These are phyloP conservation scores for Amborella trichopoda DNA, from an alignment of 164 flowering plant species.

Conservation along the genomic window DNA sequence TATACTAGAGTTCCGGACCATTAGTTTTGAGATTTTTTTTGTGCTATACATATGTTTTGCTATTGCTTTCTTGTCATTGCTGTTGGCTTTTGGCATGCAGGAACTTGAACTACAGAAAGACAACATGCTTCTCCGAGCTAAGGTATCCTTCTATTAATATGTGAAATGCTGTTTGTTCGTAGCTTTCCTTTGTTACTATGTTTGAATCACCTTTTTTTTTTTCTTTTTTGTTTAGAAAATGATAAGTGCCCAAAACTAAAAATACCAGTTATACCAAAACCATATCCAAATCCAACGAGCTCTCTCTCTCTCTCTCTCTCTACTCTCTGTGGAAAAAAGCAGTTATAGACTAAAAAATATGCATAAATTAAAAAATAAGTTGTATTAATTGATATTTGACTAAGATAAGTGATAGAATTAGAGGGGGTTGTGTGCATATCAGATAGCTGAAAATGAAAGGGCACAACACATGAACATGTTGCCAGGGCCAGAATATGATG, in stretches of 20 bases:
- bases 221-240: too few relatives aligned
- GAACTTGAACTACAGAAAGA: constrained; percentile 75
- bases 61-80: background rate
- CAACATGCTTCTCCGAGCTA: constrained; percentile 78
- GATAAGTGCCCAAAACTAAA: too few relatives aligned
- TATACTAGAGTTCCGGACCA: background rate
- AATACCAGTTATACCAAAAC: too few relatives aligned
- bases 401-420: background rate
- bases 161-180: background rate
- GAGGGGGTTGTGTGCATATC: background rate
- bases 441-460: constrained; percentile 74
- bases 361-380: background rate
- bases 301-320: constrained; percentile 5
- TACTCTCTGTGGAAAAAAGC: too few relatives aligned
- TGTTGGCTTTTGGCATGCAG: constrained; percentile 36
- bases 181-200: too few relatives aligned
- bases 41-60: background rate
- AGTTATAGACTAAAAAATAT: too few relatives aligned
- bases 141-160: constrained; percentile 22
- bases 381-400: background rate
- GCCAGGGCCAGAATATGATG: constrained; percentile 38
- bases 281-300: too few relatives aligned
- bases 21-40: background rate
- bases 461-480: constrained; percentile 52
- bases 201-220: too few relatives aligned